These are phyloP conservation scores for Diaporthe helianthi DNA, from an alignment of 2,329 filamentous ascomycete species.

Conservation along the genomic window DNA sequence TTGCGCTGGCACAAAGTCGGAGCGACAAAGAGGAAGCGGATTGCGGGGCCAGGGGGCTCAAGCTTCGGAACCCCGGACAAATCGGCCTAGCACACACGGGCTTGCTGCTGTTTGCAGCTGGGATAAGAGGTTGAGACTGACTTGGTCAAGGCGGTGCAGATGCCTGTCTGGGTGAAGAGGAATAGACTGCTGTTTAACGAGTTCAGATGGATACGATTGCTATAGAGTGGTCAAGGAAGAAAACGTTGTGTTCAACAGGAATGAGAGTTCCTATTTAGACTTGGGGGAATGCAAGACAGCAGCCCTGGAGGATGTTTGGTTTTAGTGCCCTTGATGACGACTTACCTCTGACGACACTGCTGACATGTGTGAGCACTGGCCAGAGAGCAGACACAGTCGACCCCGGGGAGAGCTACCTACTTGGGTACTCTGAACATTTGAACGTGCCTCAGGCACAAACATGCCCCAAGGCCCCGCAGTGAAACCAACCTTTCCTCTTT, in stretches of 20 bases:
- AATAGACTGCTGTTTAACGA: neutral
- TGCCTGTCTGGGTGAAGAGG: neutral
- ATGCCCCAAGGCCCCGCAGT: slow-evolving; percentile 29
- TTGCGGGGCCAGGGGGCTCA: slow-evolving; percentile 32
- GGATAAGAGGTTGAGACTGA: slow-evolving; percentile 7
- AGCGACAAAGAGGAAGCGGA: slow-evolving; percentile 22
- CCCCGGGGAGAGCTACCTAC: neutral
- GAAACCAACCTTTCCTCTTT: slow-evolving; percentile 14
- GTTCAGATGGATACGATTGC: neutral
- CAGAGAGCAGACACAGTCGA: neutral
- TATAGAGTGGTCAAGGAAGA: slow-evolving; percentile 1
- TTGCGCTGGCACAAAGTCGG: slow-evolving; percentile 23
- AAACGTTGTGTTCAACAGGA: slow-evolving; percentile 3
- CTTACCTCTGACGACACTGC: slow-evolving; percentile 21
- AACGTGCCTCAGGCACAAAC: slow-evolving; percentile 22
- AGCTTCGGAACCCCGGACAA: slow-evolving; percentile 24
- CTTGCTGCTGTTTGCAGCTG: slow-evolving; percentile 11
- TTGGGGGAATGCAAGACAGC: slow-evolving; percentile 2
- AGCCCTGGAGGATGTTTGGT: slow-evolving; percentile 20
- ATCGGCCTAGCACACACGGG: neutral
- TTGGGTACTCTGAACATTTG: no score
- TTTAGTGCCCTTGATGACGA: slow-evolving; percentile 22
- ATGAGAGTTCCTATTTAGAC: slow-evolving; percentile 3
- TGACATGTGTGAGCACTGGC: slow-evolving; percentile 17
- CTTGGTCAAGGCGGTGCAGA: neutral